Percentiles rank a stretch among this genome's conserved stretches.
phyloP scores from a whole-genome alignment of 495 filamentous ascomycete genomes.

The Penicillium flavigenum region DNA sequence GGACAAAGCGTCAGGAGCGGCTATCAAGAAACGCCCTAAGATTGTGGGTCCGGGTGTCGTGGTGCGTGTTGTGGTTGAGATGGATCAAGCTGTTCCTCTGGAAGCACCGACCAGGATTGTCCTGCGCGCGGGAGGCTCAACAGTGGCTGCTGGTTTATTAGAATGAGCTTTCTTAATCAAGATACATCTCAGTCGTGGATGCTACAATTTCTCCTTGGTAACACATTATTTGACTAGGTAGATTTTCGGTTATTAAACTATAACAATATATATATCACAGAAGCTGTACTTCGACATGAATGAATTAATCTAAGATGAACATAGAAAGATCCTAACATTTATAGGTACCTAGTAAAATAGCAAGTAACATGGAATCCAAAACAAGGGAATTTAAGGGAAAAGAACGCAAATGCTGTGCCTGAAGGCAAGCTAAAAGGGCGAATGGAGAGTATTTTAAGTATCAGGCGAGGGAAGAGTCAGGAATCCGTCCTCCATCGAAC shows the following conservation, averaged over 20 bases:
- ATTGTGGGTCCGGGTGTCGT: constrained; percentile 71
- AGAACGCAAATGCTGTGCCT: no score
- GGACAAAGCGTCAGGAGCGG: constrained; percentile 68
- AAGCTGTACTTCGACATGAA: no score
- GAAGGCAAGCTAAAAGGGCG: no score
- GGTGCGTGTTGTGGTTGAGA: constrained; percentile 66
- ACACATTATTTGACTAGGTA: background rate
- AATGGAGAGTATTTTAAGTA: no score
- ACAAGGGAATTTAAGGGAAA: no score
- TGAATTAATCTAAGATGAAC: no score
- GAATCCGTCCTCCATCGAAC: no score
- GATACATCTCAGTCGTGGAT: background rate
- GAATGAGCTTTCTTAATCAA: constrained; percentile 48
- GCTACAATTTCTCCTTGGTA: background rate
- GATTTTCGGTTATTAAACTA: no score
- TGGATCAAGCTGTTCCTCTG: constrained; percentile 73
- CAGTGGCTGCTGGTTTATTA: constrained; percentile 81
- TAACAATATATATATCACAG: background rate
- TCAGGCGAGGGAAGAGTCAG: no score
- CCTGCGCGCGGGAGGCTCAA: constrained; percentile 75
- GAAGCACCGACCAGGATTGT: constrained; percentile 77
- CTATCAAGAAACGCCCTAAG: constrained; percentile 79
- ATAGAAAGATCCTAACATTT: no score
- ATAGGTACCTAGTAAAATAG: no score
- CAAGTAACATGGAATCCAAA: no score